These are phyloP conservation scores for Saccharomyces hybrid DNA, from an alignment of 1,139 yeast genomes.

Conservation along the genomic window DNA sequence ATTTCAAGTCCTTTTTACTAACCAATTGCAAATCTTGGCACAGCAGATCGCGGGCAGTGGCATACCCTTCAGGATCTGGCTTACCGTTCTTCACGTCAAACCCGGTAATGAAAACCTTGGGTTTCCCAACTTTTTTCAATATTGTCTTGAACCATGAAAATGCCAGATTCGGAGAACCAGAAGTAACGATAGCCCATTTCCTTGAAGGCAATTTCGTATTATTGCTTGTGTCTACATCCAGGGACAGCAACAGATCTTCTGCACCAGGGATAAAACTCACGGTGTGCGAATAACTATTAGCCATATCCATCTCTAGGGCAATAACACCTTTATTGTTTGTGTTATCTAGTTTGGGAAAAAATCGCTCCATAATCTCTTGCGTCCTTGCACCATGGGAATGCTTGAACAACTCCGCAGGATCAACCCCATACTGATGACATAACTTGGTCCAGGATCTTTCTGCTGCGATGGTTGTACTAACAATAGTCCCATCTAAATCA, in stretches of 20 bases:
- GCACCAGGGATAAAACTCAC: slow-evolving; percentile 67
- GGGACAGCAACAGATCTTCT: slow-evolving; percentile 47
- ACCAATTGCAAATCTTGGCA: slow-evolving; percentile 44
- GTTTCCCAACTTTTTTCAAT: slow-evolving; percentile 45
- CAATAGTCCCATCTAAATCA: slow-evolving; percentile 73
- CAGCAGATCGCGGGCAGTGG: slow-evolving; percentile 37
- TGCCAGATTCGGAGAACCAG: slow-evolving; percentile 67
- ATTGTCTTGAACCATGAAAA: slow-evolving; percentile 44
- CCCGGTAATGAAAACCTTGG: slow-evolving; percentile 65
- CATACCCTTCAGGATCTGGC: slow-evolving; percentile 74
- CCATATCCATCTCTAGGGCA: slow-evolving; percentile 57
- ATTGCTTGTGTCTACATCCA: slow-evolving; percentile 33
- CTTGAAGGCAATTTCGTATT: slow-evolving; percentile 34
- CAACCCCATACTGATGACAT: slow-evolving; percentile 54
- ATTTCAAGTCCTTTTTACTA: slow-evolving; percentile 33
- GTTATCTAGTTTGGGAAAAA: slow-evolving; percentile 60
- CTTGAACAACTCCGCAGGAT: slow-evolving; percentile 58
- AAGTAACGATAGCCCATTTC: slow-evolving; percentile 71
- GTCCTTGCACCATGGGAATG: slow-evolving; percentile 72
- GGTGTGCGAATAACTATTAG: slow-evolving; percentile 52
- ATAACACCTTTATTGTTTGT: slow-evolving; percentile 45
- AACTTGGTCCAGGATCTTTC: slow-evolving; percentile 64
- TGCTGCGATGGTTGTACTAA: slow-evolving; percentile 65
- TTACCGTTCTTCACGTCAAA: slow-evolving; percentile 64
- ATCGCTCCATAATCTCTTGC: slow-evolving; percentile 53